Base-by-base conservation (phyloP, 2,329 filamentous ascomycete genomes). In the Colletotrichum limetticola region DNA sequence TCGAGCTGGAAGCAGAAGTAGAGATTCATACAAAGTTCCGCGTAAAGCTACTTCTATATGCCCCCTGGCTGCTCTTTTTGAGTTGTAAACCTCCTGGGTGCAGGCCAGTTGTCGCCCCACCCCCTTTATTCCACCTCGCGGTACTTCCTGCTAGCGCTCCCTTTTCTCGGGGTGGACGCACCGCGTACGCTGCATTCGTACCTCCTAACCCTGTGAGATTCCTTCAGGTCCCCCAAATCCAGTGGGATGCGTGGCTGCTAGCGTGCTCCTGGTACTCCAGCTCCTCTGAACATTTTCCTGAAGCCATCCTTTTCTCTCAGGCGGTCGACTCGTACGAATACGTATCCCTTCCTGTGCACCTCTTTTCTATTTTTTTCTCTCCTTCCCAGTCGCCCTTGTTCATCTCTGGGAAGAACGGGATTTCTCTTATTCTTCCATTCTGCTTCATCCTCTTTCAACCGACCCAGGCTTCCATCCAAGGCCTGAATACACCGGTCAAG, bases 401-500 rank as follows among this genome's bases (percentile, higher is more conserved):
- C 49, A 55, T 55, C 49, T 32, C 7, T 22, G 28, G 61, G 61
- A n/a, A 64, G n/a, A 55, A 14, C 46, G 14, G 32, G 30, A 57
- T n/a, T 49, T 49, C 42, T 49, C 42, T 49, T 42, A 56, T 30
- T 42, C 46, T 57, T 52, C 62, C 53, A 22, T 35, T 24, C 6
- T 16, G 46, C 62, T 65, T 71, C 67, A 53, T 37, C 67, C 37
- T 42, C 57, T 74, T 42, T 52, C 16, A 24, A 30, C 16, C 30
- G 26, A 53, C 8, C 57, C 16, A 16, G 46, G 22, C 35, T 61
- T 61, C 46, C 49, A 71, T 68, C 58, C 24, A 64, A 59, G 68
- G 35, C 67, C 56, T 71, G 56, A 37, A 52, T 68, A 67, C 57
- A 67, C 57, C 68, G 74, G 76, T 77, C 79, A 85, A 76, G 79